A percentile compares a stretch with the other conserved stretches of the same genome.
Evolutionary conservation across 2,329 filamentous ascomycete species (phyloP).

Genomic region (Fusarium denticulatum): DNA sequence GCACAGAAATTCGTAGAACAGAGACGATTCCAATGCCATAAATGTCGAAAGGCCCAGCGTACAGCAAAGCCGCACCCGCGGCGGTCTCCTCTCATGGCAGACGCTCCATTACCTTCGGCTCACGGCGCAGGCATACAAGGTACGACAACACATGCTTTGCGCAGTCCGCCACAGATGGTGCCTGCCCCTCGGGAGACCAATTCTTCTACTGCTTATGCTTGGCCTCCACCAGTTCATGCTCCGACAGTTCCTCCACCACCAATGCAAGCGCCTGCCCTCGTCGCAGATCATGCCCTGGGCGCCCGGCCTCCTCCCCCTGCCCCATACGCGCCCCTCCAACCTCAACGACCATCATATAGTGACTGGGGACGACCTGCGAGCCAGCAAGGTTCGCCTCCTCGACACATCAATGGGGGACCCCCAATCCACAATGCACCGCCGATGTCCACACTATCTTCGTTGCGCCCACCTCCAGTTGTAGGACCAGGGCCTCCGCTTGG

Average conservation of each 20-base stretch:
- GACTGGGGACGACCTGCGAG: slow-evolving; percentile 64
- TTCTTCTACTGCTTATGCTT: slow-evolving; percentile 35
- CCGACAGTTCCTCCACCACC: slow-evolving; percentile 35
- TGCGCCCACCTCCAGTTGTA: slow-evolving; percentile 61
- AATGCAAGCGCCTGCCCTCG: slow-evolving; percentile 38
- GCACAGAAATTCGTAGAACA: slow-evolving; percentile 69
- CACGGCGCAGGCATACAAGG: slow-evolving; percentile 31
- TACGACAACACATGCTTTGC: slow-evolving; percentile 39
- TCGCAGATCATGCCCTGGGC: slow-evolving; percentile 42
- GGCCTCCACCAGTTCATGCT: slow-evolving; percentile 40
- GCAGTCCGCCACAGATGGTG: slow-evolving; percentile 43
- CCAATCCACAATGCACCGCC: slow-evolving; percentile 46
- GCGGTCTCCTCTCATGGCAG: slow-evolving; percentile 34
- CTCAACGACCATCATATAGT: slow-evolving; percentile 45
- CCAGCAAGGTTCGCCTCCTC: slow-evolving; percentile 59
- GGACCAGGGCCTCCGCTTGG: slow-evolving; percentile 48
- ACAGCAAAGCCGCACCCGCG: slow-evolving; percentile 50
- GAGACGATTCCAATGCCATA: slow-evolving; percentile 77
- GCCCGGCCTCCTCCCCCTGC: slow-evolving; percentile 43
- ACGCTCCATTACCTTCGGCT: slow-evolving; percentile 30
- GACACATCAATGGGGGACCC: slow-evolving; percentile 61
- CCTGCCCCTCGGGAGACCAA: slow-evolving; percentile 42
- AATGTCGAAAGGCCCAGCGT: slow-evolving; percentile 69
- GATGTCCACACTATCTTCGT: slow-evolving; percentile 53
- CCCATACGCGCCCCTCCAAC: slow-evolving; percentile 44